Evolutionary conservation across 2,329 filamentous ascomycete genomes (phyloP).

Genomic region (Trichoderma polysporum): DNA sequence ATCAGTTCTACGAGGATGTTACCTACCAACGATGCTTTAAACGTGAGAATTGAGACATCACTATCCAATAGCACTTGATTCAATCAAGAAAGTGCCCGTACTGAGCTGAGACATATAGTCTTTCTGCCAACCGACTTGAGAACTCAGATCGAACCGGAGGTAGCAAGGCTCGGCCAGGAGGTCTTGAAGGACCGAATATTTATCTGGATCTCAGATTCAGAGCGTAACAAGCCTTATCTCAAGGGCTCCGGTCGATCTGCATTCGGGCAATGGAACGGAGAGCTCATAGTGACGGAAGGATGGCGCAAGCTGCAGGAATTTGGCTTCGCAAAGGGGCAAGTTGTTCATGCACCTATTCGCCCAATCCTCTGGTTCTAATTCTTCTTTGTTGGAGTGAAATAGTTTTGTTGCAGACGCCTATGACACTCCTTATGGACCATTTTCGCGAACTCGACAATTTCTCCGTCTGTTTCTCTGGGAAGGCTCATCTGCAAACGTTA

Average conservation of each 20-base stretch:
- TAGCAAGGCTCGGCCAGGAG: slow-evolving; percentile 50
- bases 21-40: slow-evolving; percentile 51
- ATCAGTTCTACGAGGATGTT: slow-evolving; percentile 57
- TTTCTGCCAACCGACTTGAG: slow-evolving; percentile 47
- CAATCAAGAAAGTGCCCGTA: background rate
- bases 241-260: slow-evolving; percentile 56
- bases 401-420: slow-evolving; percentile 61
- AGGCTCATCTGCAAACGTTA: slow-evolving; percentile 58
- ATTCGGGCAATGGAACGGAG: slow-evolving; percentile 59
- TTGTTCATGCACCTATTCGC: background rate
- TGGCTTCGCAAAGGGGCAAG: slow-evolving; percentile 54
- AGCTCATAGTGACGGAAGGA: slow-evolving; percentile 63
- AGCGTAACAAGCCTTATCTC: slow-evolving; percentile 62
- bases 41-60: slow-evolving; percentile 38
- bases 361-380: background rate
- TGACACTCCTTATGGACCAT: slow-evolving; percentile 49
- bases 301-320: slow-evolving; percentile 63
- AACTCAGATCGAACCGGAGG: slow-evolving; percentile 42
- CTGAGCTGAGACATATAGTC: slow-evolving; percentile 39
- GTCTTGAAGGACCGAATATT: slow-evolving; percentile 56
- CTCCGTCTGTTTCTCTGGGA: slow-evolving; percentile 58
- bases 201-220: slow-evolving; percentile 61
- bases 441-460: slow-evolving; percentile 60
- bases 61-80: background rate
- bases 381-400: background rate